Percentiles rank a stretch among this genome's conserved stretches.
Evolutionary conservation across 2,329 filamentous ascomycete genomes (phyloP).

Genomic region (Diaporthe sp.): DNA sequence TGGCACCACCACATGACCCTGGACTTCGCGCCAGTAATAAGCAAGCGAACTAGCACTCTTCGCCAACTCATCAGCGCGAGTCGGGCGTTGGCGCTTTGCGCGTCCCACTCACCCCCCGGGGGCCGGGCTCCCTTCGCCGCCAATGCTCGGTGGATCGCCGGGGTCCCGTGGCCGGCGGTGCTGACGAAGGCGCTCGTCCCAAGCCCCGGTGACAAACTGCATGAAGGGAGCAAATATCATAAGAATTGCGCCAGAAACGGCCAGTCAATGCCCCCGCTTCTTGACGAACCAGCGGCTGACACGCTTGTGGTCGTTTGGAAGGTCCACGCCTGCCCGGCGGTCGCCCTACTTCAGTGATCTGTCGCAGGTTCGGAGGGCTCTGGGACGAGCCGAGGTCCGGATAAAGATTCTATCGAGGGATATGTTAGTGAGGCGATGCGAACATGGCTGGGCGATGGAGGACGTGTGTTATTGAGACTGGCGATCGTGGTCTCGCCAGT

Average conservation of each 20-base stretch:
- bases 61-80: not conserved
- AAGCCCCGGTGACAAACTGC: not conserved
- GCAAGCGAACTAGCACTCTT: not conserved
- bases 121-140: not conserved
- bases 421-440: not conserved
- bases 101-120: not conserved
- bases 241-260: not conserved
- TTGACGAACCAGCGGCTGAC: slow-evolving; percentile 21
- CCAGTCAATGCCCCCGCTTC: not conserved
- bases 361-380: not conserved
- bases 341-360: not conserved
- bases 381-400: not conserved
- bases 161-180: slow-evolving; percentile 20
- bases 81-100: not conserved
- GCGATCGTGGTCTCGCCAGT: not conserved
- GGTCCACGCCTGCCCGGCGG: not conserved
- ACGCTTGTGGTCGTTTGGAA: not conserved
- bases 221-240: not conserved
- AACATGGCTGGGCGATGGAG: not conserved
- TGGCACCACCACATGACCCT: not conserved
- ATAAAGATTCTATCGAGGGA: not conserved
- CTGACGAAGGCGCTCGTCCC: not conserved
- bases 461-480: not conserved
- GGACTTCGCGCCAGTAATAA: not conserved
- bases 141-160: not conserved